Conservation (phyloP, 192 early-diverging fungal genomes). For the Backusella tarrabulga region DNA sequence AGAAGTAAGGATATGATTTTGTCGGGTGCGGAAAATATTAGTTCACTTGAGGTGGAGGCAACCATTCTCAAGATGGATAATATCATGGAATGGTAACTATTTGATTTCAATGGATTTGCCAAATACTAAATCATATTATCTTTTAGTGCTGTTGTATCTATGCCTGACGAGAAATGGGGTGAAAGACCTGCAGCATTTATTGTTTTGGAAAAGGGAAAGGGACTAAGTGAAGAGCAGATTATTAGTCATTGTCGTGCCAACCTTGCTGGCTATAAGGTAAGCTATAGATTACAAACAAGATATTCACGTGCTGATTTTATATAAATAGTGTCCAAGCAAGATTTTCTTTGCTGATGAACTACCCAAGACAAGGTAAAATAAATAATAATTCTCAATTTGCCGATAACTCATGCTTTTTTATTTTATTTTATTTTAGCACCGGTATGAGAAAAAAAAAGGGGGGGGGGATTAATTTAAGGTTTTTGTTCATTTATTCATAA, state of each 20-base stretch:
- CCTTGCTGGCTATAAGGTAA: slow-evolving; percentile 56
- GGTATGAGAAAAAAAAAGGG: neutral
- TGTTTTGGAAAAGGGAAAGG: slow-evolving; percentile 38
- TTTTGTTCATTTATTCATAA: neutral
- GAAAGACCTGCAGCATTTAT: slow-evolving; percentile 59
- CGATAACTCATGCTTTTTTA: neutral
- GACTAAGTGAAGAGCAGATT: slow-evolving; percentile 23
- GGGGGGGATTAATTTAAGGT: neutral
- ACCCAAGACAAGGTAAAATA: slow-evolving; percentile 18
- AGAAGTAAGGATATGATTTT: slow-evolving; percentile 64
- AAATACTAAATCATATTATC: neutral
- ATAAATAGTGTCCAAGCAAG: slow-evolving; percentile 21
- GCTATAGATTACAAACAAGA: neutral
- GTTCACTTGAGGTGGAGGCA: slow-evolving; percentile 55
- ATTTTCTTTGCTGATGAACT: slow-evolving; percentile 4
- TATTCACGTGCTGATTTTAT: too few relatives aligned
- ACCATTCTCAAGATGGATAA: slow-evolving; percentile 42
- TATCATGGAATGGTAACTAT: slow-evolving; percentile 48
- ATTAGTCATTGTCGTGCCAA: slow-evolving; percentile 37
- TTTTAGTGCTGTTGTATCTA: slow-evolving; percentile 48
- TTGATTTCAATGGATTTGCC: neutral
- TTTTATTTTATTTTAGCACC: neutral
- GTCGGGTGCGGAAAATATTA: slow-evolving; percentile 62
- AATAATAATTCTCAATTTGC: neutral
- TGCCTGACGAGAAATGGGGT: slow-evolving; percentile 58